Evolutionary conservation across 2,329 filamentous ascomycete species (phyloP), one percentile per base, ranked within the genome.

Genomic region (Myriosclerotinia scirpicola): DNA sequence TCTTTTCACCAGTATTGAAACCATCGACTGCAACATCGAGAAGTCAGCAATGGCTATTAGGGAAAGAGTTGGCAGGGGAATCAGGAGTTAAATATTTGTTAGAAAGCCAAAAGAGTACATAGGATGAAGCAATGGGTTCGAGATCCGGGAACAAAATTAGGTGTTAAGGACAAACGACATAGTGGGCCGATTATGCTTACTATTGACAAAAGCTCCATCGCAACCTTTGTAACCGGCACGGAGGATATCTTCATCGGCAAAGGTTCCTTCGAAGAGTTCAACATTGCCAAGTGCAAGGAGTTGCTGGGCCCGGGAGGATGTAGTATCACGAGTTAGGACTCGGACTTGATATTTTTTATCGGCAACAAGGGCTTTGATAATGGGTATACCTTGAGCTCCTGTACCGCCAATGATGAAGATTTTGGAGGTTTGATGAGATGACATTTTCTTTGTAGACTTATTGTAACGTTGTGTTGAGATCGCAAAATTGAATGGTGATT

Each of bases 1-100:
- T 77, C 71, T 84, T 84, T 73, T 84, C 82, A 44, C 83, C 83
- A 34, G 76, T 76, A 67, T 82, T 84, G 73, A 84, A 84, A 17
- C 82, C 81, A 69, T 85, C 83, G 53, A 83, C 30, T 34, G 30
- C 30, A 34, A 34, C 30, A 34, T 34, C 30, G 6, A 6, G 30
- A 6, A 34, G 30, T 34, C 30, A 34, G 30, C 30, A 34, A 34
- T 34, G 30, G 5, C 1, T 5, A 34, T 34, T 34, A 34, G 30
- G 2, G 30, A 34, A 34, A 34, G 30, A 34, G 2, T 34, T 34
- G 30, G 30, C 2, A 34, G 30, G 30, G 30, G 30, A 34, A 34
- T 34, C 5, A 34, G 30, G 30, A 34, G 4, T 6, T 34, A 34
- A 34, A 34, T 5, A 2, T 34, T 34, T 34, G 6, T 34, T 34